Conservation (phyloP, 75 land plant species). For the Azolla pinnata region DNA sequence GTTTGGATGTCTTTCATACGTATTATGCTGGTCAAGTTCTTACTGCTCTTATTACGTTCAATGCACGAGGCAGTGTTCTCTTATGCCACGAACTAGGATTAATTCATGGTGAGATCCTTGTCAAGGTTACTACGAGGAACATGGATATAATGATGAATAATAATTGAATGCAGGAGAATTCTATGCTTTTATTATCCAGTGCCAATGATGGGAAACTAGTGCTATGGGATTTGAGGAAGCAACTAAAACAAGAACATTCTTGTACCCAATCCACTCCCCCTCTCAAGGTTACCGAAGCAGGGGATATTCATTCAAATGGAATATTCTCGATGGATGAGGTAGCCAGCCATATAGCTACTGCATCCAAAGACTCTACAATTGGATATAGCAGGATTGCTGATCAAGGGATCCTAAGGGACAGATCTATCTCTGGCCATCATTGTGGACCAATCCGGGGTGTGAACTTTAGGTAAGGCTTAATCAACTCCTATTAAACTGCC, state of each 20-base stretch:
- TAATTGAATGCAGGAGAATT: constrained; percentile 3
- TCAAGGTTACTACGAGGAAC: no score
- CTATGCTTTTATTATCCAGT: constrained; percentile 16
- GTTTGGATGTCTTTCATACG: no score
- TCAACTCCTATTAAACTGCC: no score
- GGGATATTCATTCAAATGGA: constrained; percentile 21
- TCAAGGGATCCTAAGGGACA: constrained; percentile 13
- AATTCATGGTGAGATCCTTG: no score
- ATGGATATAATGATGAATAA: no score
- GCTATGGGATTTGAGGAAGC: constrained; percentile 34
- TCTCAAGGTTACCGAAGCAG: constrained; percentile 11
- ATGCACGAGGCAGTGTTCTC: no score
- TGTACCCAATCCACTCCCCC: constrained; percentile 5
- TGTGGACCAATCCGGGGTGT: constrained; percentile 32
- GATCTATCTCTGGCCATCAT: constrained; percentile 34
- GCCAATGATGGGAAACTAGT: constrained; percentile 31
- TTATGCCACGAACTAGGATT: no score
- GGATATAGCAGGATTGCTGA: constrained; percentile 7
- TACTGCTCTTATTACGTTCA: no score
- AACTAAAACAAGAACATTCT: background rate
- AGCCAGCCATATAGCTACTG: constrained; percentile 23
- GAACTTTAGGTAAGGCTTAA: constrained; percentile 27
- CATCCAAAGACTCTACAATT: constrained; percentile 27
- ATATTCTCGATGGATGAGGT: constrained; percentile 31
- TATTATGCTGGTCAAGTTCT: no score